Base-by-base conservation (phyloP, 1,284 basidiomycete species). In the Sporisorium exsertum region DNA sequence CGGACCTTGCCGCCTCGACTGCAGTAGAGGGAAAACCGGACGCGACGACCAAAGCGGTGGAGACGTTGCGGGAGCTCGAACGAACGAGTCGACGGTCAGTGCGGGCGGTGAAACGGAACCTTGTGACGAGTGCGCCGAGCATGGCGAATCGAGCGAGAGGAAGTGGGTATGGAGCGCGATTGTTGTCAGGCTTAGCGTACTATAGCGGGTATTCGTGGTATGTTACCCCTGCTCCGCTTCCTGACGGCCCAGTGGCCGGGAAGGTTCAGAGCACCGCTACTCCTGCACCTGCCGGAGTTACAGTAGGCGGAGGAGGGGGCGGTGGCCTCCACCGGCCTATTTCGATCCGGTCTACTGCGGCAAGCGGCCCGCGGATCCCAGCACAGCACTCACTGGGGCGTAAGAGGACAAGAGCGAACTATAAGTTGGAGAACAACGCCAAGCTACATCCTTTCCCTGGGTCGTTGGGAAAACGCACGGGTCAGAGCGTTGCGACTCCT, bases 371-470 rank as follows among this genome's bases (percentile, higher is more conserved):
- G 4, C 43, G 60, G 7, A 74, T 74, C 18, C 66, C 72, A 0
- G 40, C 64, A 2, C 40, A 52, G 5, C 61, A 67, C 33, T 68
- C 64, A 1, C 33, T 71, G 2, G 67, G 67, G 2, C 60, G 73
- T 3, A 43, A 45, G 3, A 24, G 52, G 13, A 63, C 74, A 4
- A 10, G 74, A 0, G 58, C 62, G 5, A 77, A 77, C 18, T 77
- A 77, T 35, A 58, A 40, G 47, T 29, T 72, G 16, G 74, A 77
- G 10, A 62, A 62, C 59, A 77, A 77, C 26, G 37, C 62, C 7
- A 77, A 77, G 26, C 50, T 77, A 15, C 74, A 66, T 45, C 74
- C 69, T 7, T 77, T 72, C 46, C 74, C 69, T 1, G 69, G 65
- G 0, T 54, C 61, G 18, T 24, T 64, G 9, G 58, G 50, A 29